phyloP scores from a whole-genome alignment of 352 stramenopile genomes.

The Phytophthora hibernalis region DNA sequence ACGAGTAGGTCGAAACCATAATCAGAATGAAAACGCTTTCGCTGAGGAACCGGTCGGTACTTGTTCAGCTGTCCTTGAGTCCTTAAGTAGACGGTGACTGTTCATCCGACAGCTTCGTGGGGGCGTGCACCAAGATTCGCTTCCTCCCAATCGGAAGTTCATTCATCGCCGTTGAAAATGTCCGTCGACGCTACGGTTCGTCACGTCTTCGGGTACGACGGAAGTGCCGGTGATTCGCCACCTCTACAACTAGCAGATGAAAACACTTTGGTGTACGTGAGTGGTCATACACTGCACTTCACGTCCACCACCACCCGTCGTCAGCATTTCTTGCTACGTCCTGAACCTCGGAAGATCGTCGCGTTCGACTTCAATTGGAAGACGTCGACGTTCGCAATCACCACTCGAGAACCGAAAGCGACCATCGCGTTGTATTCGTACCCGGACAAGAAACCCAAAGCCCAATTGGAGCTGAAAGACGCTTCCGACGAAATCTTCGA shows the following conservation, averaged over 20 bases:
- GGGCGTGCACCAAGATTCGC: constrained; percentile 23
- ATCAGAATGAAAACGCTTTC: not conserved
- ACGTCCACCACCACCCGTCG: constrained; percentile 62
- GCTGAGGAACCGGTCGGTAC: not conserved
- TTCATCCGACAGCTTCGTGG: constrained; percentile 16
- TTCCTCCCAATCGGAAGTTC: not conserved
- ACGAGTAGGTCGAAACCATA: not conserved
- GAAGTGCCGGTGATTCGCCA: constrained; percentile 24
- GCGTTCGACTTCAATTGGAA: constrained; percentile 76
- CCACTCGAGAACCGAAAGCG: constrained; percentile 54
- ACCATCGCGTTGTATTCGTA: constrained; percentile 76
- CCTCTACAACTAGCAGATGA: constrained; percentile 74
- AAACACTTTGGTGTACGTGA: constrained; percentile 65
- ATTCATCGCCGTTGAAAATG: constrained; percentile 16
- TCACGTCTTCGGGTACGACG: constrained; percentile 75
- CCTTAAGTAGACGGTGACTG: constrained; percentile 18
- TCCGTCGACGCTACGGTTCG: constrained; percentile 66
- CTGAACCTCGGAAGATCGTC: constrained; percentile 60
- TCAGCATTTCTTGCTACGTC: constrained; percentile 71
- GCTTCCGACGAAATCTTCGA: constrained; percentile 48
- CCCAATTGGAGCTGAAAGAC: constrained; percentile 42
- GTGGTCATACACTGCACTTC: constrained; percentile 76
- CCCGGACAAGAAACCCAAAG: constrained; percentile 77
- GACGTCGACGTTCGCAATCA: constrained; percentile 62
- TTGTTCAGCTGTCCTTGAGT: no score